These are phyloP conservation scores for Tetrapyrgos nigripes DNA, from an alignment of 1,284 basidiomycete genomes.

Conservation along the genomic window DNA sequence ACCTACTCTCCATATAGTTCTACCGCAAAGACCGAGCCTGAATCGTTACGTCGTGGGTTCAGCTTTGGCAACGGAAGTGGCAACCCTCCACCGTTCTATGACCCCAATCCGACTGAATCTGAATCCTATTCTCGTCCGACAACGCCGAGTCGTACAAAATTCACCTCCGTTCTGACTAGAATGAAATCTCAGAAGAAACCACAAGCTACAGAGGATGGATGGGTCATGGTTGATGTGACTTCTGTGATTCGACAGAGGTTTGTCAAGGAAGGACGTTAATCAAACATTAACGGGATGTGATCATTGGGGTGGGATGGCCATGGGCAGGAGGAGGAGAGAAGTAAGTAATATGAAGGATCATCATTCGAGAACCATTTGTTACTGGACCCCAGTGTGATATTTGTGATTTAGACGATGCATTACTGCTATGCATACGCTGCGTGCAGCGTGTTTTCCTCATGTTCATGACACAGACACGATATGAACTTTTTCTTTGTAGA, in stretches of 20 bases:
- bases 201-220: slow-evolving; percentile 1
- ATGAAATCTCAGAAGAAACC: slow-evolving; percentile 14
- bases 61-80: slow-evolving; percentile 6
- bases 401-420: no score
- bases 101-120: not conserved
- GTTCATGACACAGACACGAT: no score
- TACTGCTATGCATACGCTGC: no score
- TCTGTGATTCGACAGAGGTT: slow-evolving; percentile 10
- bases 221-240: slow-evolving; percentile 14
- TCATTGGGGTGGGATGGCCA: no score
- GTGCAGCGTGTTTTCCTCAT: no score
- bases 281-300: no score
- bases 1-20: not conserved
- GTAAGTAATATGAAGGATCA: no score
- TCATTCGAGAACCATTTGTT: no score
- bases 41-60: slow-evolving; percentile 6
- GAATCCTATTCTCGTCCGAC: slow-evolving; percentile 4
- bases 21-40: not conserved
- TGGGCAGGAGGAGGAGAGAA: no score
- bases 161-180: slow-evolving; percentile 7
- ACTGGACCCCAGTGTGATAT: no score
- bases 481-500: no score
- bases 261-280: not conserved
- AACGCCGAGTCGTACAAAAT: slow-evolving; percentile 3
- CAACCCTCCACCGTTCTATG: not conserved